phyloP scores from a whole-genome alignment of 2,329 filamentous ascomycete genomes.

The Grosmannia huntii region DNA sequence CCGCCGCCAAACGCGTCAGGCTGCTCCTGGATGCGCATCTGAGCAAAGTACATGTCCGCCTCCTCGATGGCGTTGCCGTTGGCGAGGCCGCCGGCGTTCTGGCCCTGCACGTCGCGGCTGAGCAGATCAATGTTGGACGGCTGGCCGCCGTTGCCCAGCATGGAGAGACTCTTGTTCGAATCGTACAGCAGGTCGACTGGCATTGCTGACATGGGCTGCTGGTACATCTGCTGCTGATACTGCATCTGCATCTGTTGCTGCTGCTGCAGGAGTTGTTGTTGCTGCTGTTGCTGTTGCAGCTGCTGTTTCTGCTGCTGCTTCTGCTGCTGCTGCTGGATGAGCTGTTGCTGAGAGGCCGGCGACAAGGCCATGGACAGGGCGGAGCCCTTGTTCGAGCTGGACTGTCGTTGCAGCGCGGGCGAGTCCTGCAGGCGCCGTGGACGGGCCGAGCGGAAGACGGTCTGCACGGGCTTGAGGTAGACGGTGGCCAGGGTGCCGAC shows the following conservation, averaged over 20 bases:
- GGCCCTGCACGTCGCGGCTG: slow-evolving; percentile 15
- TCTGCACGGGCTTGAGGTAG: slow-evolving; percentile 94
- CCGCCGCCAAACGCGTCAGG: slow-evolving; percentile 53
- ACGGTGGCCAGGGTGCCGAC: slow-evolving; percentile 94
- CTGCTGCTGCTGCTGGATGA: slow-evolving; percentile 6
- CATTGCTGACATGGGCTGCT: slow-evolving; percentile 25
- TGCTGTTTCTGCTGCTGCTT: slow-evolving; percentile 2
- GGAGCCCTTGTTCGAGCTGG: slow-evolving; percentile 26
- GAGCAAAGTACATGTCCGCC: slow-evolving; percentile 81
- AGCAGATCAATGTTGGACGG: slow-evolving; percentile 36
- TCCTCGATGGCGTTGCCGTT: slow-evolving; percentile 61
- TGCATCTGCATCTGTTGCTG: slow-evolving; percentile 2
- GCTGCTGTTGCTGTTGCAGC: slow-evolving; percentile 1
- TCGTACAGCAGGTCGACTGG: slow-evolving; percentile 25
- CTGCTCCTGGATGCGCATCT: slow-evolving; percentile 54
- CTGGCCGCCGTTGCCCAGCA: slow-evolving; percentile 41
- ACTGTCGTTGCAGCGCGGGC: slow-evolving; percentile 70
- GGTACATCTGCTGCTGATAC: neutral
- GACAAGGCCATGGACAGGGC: slow-evolving; percentile 15
- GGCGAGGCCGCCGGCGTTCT: neutral
- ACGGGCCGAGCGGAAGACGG: slow-evolving; percentile 84
- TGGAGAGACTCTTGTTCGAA: slow-evolving; percentile 46
- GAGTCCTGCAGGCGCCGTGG: slow-evolving; percentile 68
- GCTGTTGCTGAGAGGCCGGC: slow-evolving; percentile 5
- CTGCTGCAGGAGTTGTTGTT: slow-evolving; percentile 1